Conservation (phyloP, 192 early-diverging fungal genomes). For the Coemansia pectinata region DNA sequence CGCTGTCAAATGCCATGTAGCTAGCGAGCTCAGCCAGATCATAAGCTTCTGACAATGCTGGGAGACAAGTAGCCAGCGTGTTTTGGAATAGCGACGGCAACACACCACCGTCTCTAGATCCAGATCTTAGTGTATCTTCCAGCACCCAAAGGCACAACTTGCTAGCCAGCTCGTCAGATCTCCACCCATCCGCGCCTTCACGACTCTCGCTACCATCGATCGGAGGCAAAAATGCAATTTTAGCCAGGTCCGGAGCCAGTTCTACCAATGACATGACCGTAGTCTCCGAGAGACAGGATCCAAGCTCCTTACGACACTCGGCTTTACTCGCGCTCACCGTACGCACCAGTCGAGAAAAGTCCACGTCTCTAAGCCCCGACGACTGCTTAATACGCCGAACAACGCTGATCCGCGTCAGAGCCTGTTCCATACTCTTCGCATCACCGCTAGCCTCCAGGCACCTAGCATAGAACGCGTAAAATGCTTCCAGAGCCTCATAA, state of each 20-base stretch:
- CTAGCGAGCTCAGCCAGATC: conserved; percentile 9
- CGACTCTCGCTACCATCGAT: background rate
- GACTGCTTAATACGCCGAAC: conserved; percentile 12
- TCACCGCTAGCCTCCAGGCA: background rate
- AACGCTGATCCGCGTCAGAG: conserved; percentile 14
- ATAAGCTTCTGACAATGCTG: background rate
- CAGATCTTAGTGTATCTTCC: background rate
- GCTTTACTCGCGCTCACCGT: background rate
- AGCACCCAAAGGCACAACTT: conserved; percentile 18
- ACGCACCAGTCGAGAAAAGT: background rate
- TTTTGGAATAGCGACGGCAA: background rate
- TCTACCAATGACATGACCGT: conserved; percentile 8
- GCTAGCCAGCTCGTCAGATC: background rate
- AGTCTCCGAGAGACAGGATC: background rate
- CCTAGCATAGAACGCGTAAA: conserved; percentile 25
- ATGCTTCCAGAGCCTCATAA: conserved; percentile 6
- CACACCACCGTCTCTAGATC: background rate
- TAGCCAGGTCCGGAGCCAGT: conserved; percentile 7
- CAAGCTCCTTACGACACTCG: conserved; percentile 2
- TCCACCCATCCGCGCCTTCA: background rate
- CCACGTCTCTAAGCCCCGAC: background rate
- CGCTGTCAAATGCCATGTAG: conserved; percentile 13
- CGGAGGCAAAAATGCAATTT: background rate
- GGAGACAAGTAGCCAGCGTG: background rate
- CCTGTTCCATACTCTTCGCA: background rate